Evolutionary conservation across 75 land plant species (phyloP).

Genomic region (Pinus tabuliformis): DNA sequence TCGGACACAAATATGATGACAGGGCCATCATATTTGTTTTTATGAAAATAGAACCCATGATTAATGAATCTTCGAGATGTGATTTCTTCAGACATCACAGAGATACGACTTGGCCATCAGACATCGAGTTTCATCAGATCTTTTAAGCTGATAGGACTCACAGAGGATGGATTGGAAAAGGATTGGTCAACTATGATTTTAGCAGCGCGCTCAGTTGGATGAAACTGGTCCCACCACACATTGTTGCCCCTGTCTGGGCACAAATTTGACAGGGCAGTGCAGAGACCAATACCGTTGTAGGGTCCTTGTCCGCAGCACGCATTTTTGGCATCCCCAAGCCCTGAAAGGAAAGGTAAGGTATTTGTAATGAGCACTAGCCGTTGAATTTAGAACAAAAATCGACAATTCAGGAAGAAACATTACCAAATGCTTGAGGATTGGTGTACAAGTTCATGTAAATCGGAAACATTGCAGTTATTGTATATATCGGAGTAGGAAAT

Average conservation of each 20-base stretch:
- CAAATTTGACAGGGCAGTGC: constrained; percentile 4
- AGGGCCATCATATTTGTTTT: too few species aligned
- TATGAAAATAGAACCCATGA: too few species aligned
- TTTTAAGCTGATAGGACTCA: too few species aligned
- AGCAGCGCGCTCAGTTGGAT: constrained; percentile 24
- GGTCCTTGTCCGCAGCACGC: constrained; percentile 41
- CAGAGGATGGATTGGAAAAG: constrained; percentile 5
- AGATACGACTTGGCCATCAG: too few species aligned
- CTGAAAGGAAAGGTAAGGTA: background rate
- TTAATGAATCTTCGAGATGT: too few species aligned
- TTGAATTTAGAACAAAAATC: background rate
- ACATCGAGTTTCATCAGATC: too few species aligned
- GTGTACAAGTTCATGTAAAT: background rate
- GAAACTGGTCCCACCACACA: constrained; percentile 33
- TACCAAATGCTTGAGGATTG: background rate
- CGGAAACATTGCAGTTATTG: constrained; percentile 14
- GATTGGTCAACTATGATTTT: background rate
- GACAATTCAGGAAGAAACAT: background rate
- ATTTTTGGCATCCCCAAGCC: background rate
- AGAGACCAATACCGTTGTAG: constrained; percentile 17
- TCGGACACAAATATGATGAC: too few species aligned
- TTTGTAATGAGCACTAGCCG: background rate
- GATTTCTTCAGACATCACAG: too few species aligned
- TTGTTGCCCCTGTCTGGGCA: constrained; percentile 13
- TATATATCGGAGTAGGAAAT: constrained; percentile 11